Conservation (phyloP, 202 grass and related monocot species). For the Zoysia matrella region DNA sequence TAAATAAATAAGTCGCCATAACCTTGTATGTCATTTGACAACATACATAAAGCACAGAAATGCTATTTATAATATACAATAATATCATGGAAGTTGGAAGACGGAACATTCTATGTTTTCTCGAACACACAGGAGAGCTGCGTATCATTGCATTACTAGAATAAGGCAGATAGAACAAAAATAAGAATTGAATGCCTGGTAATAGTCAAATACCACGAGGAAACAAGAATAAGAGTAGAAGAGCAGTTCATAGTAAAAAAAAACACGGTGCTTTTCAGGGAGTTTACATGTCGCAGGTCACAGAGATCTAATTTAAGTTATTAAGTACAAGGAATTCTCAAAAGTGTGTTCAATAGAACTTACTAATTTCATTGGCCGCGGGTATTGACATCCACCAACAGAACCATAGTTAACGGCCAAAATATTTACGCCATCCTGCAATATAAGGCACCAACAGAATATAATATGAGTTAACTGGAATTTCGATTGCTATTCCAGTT, state of each 20-base stretch:
- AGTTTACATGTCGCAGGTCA: not conserved
- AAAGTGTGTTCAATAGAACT: slow-evolving; percentile 51
- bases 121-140: not conserved
- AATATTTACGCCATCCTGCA: slow-evolving; percentile 92
- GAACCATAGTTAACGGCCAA: slow-evolving; percentile 96
- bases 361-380: slow-evolving; percentile 70
- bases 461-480: slow-evolving; percentile 24
- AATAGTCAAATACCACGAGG: too few species aligned
- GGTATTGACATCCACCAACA: slow-evolving; percentile 84
- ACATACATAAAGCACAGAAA: not conserved
- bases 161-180: not conserved
- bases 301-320: not conserved
- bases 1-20: slow-evolving; percentile 29
- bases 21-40: slow-evolving; percentile 6
- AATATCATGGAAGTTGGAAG: not conserved
- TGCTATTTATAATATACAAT: slow-evolving; percentile 12
- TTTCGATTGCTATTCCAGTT: not conserved
- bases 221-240: not conserved
- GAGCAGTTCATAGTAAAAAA: not conserved
- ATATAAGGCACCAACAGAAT: slow-evolving; percentile 34
- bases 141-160: not conserved
- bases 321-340: not conserved
- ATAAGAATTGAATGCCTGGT: too few species aligned
- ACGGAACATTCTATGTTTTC: not conserved
- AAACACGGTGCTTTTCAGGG: not conserved